Base-by-base conservation (phyloP, 148 eudicot species). In the Pouteria glomerata region DNA sequence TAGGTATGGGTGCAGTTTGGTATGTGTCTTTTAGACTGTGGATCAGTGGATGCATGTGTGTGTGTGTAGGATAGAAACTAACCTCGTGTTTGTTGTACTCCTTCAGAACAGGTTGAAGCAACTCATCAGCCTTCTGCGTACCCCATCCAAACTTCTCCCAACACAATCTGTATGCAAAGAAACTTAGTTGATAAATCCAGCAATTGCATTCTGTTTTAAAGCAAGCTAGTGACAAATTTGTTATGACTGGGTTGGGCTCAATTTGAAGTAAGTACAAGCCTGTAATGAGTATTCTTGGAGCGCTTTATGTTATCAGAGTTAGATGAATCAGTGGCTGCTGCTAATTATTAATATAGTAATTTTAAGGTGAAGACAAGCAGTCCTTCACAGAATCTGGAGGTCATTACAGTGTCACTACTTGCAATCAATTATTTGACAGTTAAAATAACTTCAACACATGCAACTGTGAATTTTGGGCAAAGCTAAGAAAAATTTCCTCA, bases 61-160 rank as follows among this genome's bases (percentile, higher is more conserved):
- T 39, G 70, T 23, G 81, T n/a, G 58, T 45, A 52, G 16, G 70
- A 72, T 33, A 69, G 74, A 53, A 41, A 76, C 73, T 26, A 41
- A 92, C 98, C 98, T 94, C 98, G 35, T 78, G 98, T 61, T 89
- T 94, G 78, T 84, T 88, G 80, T 94, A 94, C 82, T 94, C 98
- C 84, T 91, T 89, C 61, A 94, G 59, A 47, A 94, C 98, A 55
- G 98, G 98, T 35, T 81, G 71, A 62, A 94, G 93, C 86, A 91
- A 73, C 73, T 94, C 97, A 78, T 94, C 97, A 33, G 97, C 90
- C 85, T 91, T 94, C 71, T 87, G 90, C 65, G 73, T 74, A 56
- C 76, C 75, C 98, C 98, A 94, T 24, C 89, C 88, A 80, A 94
- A 88, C 84, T 89, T 94, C 74, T 94, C 98, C 86, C 87, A 88